Evolutionary conservation across 2,329 filamentous ascomycete species (phyloP), one percentile per base, ranked within the genome.

Genomic region (Colletotrichum shisoi): DNA sequence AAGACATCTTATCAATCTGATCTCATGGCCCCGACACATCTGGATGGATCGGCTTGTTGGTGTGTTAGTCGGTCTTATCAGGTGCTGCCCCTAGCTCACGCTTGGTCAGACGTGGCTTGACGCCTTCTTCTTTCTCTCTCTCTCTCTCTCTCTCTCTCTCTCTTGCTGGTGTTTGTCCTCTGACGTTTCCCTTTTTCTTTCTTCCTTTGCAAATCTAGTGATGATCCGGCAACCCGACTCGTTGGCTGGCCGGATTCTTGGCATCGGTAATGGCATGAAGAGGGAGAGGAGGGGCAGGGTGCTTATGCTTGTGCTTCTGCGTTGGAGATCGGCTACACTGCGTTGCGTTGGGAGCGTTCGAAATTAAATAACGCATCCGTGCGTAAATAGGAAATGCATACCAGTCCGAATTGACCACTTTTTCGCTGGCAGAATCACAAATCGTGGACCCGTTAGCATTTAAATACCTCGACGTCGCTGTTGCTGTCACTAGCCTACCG

Each of bases 1-100:
- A 46, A 63, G 39, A 27, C 60, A 67, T 67, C 63, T 67, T 67
- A 67, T 67, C 63, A 67, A 67, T 67, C 63, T 67, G 60, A 67
- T 67, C 63, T 44, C n/a, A 49, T 51, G 37, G n/a, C 42, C 31
- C 42, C 57, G 34, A 56, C 40, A 56, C 40, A 49, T 57, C 40
- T 31, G 27, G 27, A 31, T 7, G 27, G 27, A 31, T 31, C 27
- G 27, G 7, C 27, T 31, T 31, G 27, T 2, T 31, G 27, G 27
- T 31, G 27, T 31, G 27, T 31, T 31, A 31, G 27, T 31, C 27
- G 27, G 27, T 48, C 60, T 63, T 46, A 53, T 67, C 64, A 67
- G 64, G 4, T 17, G 24, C 27, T 46, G 24, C n/a, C 42, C 24
- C 56, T 48, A 45, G 39, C 40, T 8, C 40, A 44, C 42, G 45